Evolutionary conservation across 768 basidiomycete genomes (phyloP).

Genomic region (Lanmaoa rubissima): DNA sequence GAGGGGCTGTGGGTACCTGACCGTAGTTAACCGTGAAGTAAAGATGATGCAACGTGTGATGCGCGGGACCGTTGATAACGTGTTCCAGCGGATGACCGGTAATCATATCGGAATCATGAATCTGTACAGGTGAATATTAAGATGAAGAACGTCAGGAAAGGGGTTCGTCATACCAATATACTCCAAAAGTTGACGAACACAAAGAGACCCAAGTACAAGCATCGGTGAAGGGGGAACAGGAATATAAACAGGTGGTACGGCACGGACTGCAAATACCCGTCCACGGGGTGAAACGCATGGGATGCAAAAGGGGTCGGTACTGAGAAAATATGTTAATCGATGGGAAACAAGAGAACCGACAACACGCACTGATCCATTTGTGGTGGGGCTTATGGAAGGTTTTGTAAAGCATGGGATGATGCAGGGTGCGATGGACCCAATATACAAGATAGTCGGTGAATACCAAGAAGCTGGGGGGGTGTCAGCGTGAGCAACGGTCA

Average conservation of each 20-base stretch:
- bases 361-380: constrained; percentile 86
- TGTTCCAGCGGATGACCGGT: constrained; percentile 85
- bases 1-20: constrained; percentile 53
- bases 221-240: constrained; percentile 87
- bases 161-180: constrained; percentile 63
- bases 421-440: constrained; percentile 93
- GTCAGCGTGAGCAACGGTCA: not conserved
- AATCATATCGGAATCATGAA: constrained; percentile 99
- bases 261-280: constrained; percentile 91
- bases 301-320: constrained; percentile 98
- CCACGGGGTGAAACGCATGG: constrained; percentile 95
- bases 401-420: constrained; percentile 86
- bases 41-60: constrained; percentile 95
- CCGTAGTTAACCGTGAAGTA: constrained; percentile 98
- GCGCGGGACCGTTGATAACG: constrained; percentile 96
- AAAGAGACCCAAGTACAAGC: constrained; percentile 81
- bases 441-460: constrained; percentile 95
- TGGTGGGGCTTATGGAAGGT: constrained; percentile 96
- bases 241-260: constrained; percentile 94
- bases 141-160: not conserved
- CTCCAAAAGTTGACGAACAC: constrained; percentile 93
- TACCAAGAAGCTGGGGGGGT: constrained; percentile 56
- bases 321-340: constrained; percentile 32
- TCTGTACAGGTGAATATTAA: constrained; percentile 44
- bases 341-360: not conserved